phyloP scores from a whole-genome alignment of 2,329 filamentous ascomycete genomes.

The Trichoderma koningii region DNA sequence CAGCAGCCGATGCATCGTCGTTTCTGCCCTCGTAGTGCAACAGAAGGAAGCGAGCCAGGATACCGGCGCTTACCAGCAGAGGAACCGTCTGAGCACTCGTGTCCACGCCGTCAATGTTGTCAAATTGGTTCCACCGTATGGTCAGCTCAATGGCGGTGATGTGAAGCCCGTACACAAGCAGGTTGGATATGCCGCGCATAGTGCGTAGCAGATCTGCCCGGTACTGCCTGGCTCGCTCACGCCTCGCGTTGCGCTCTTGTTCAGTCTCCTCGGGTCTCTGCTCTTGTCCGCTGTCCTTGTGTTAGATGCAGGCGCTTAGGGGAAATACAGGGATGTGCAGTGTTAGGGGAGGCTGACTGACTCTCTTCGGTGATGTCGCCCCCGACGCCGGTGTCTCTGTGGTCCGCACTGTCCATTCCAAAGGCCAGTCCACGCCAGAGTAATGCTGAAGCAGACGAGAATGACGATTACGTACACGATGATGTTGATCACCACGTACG shows the following conservation, averaged over 20 bases:
- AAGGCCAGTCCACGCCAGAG: neutral
- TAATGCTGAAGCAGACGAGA: slow-evolving; percentile 33
- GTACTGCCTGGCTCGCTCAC: slow-evolving; percentile 24
- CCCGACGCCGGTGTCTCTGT: slow-evolving; percentile 31
- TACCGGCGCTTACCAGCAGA: slow-evolving; percentile 37
- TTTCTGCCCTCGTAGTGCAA: slow-evolving; percentile 30
- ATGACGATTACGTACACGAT: slow-evolving; percentile 37
- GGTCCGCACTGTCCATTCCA: slow-evolving; percentile 4
- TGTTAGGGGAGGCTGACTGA: neutral
- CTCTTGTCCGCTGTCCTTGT: slow-evolving; percentile 17
- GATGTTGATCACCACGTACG: slow-evolving; percentile 37
- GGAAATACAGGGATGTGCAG: neutral
- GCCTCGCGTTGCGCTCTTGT: slow-evolving; percentile 1
- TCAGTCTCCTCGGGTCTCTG: slow-evolving; percentile 27
- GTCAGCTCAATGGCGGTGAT: slow-evolving; percentile 40
- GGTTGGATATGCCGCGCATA: slow-evolving; percentile 32
- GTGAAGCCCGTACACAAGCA: slow-evolving; percentile 36
- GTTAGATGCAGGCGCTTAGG: slow-evolving; percentile 1
- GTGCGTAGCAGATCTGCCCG: slow-evolving; percentile 34
- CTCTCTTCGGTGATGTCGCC: slow-evolving; percentile 22
- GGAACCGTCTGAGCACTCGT: slow-evolving; percentile 39
- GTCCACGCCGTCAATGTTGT: slow-evolving; percentile 33
- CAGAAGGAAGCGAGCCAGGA: slow-evolving; percentile 35
- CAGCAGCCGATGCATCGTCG: slow-evolving; percentile 8
- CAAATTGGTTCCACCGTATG: slow-evolving; percentile 40